A percentile compares a stretch with the other conserved stretches of the same genome.
Conservation (phyloP, 2,329 filamentous ascomycete species). For the Diaporthe sp. region DNA sequence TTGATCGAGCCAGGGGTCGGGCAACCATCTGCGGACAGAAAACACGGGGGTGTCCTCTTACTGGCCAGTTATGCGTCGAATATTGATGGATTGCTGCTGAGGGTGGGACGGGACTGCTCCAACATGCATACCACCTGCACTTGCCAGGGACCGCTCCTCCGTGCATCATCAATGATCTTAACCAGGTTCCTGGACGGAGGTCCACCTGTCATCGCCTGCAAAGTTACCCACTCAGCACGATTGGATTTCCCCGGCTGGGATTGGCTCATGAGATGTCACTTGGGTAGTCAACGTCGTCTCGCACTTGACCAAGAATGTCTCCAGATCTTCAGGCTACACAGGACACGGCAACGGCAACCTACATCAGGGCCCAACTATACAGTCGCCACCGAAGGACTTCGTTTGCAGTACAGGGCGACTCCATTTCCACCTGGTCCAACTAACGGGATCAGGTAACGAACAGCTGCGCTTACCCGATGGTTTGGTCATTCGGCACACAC, state of each 20-base stretch:
- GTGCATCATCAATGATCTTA: neutral
- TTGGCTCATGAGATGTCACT: neutral
- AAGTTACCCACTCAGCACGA: neutral
- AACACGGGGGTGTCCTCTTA: too few relatives aligned
- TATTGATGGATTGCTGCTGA: neutral
- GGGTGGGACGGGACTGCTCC: neutral
- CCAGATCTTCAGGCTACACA: neutral
- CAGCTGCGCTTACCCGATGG: constrained; percentile 18
- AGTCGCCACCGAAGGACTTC: neutral
- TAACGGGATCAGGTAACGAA: neutral
- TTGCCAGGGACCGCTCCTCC: neutral
- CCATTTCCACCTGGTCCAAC: neutral
- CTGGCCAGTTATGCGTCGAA: neutral
- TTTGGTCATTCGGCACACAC: neutral
- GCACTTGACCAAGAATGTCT: neutral
- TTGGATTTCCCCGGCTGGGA: neutral
- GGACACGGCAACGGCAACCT: constrained; percentile 1
- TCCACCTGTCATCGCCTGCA: neutral
- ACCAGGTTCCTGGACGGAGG: constrained; percentile 8
- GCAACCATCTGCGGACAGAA: neutral
- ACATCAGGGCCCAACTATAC: neutral
- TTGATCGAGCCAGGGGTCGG: neutral
- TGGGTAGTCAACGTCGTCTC: neutral
- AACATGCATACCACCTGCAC: neutral
- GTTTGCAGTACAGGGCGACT: neutral